Conservation (phyloP, 306 rosid genomes). For the Chamaecrista fasciculata region DNA sequence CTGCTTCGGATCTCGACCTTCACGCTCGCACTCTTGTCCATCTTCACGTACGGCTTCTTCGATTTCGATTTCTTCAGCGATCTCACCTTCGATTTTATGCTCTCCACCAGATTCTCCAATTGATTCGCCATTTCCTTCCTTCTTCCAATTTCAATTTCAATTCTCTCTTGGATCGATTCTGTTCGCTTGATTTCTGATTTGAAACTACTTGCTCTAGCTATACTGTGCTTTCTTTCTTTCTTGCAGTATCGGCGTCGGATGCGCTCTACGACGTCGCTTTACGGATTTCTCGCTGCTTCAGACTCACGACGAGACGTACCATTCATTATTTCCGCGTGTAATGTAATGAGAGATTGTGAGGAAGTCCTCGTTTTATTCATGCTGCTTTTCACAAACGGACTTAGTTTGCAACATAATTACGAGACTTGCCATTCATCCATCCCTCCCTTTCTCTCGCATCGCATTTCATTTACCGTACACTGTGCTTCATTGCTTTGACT, state of each 20-base stretch:
- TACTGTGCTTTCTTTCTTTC: too few species aligned
- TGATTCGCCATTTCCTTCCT: slow-evolving; percentile 42
- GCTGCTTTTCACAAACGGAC: background rate
- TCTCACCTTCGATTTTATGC: slow-evolving; percentile 77
- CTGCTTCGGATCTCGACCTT: slow-evolving; percentile 93
- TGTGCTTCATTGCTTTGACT: background rate
- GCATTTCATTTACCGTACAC: background rate
- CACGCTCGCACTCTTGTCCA: slow-evolving; percentile 92
- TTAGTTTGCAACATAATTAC: background rate
- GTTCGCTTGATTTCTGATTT: too few species aligned
- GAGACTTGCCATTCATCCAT: slow-evolving; percentile 18
- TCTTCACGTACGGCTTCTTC: slow-evolving; percentile 75
- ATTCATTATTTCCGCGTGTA: too few species aligned
- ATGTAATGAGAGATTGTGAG: too few species aligned
- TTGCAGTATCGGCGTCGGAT: too few species aligned
- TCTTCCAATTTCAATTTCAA: background rate
- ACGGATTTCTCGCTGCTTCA: background rate
- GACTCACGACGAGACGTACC: too few species aligned
- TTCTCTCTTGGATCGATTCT: too few species aligned
- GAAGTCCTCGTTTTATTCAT: background rate
- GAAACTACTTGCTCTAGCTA: too few species aligned
- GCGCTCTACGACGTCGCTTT: background rate
- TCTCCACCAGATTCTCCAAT: slow-evolving; percentile 61
- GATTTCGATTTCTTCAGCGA: slow-evolving; percentile 51
- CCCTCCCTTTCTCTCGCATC: background rate